phyloP scores from a whole-genome alignment of 345 rosid genomes.

The Rubroshorea leprosula region DNA sequence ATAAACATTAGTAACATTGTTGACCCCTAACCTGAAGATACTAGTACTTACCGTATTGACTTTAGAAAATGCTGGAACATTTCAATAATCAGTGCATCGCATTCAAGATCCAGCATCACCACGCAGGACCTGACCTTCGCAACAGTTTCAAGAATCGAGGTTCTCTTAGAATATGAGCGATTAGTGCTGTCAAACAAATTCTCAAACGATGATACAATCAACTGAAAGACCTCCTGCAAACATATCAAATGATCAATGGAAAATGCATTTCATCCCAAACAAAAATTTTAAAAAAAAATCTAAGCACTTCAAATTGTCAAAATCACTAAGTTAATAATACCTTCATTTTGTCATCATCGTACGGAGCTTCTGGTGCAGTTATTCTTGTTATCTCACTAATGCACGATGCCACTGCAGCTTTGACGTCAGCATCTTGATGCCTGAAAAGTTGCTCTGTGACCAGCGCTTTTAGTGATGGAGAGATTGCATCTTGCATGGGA shows the following conservation, averaged over 20 bases:
- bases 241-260: slow-evolving; percentile 11
- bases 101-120: slow-evolving; percentile 98
- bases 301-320: background rate
- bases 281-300: slow-evolving; percentile 1
- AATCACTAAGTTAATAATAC: slow-evolving; percentile 26
- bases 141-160: slow-evolving; percentile 90
- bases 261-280: background rate
- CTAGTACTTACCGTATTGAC: slow-evolving; percentile 47
- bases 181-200: slow-evolving; percentile 62
- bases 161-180: slow-evolving; percentile 61
- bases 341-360: slow-evolving; percentile 86
- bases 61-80: slow-evolving; percentile 91
- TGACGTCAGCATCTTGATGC: slow-evolving; percentile 76
- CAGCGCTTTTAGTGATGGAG: slow-evolving; percentile 67
- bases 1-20: background rate
- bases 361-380: slow-evolving; percentile 98
- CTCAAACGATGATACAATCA: slow-evolving; percentile 89
- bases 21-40: background rate
- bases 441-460: slow-evolving; percentile 52
- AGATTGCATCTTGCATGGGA: slow-evolving; percentile 62
- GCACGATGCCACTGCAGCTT: slow-evolving; percentile 88
- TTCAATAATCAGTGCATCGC: slow-evolving; percentile 69
- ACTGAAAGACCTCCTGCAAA: slow-evolving; percentile 78
- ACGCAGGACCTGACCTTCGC: slow-evolving; percentile 94
- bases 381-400: slow-evolving; percentile 97